Base-by-base conservation (phyloP, 1,284 basidiomycete species). In the Leccinum subrobustum region DNA sequence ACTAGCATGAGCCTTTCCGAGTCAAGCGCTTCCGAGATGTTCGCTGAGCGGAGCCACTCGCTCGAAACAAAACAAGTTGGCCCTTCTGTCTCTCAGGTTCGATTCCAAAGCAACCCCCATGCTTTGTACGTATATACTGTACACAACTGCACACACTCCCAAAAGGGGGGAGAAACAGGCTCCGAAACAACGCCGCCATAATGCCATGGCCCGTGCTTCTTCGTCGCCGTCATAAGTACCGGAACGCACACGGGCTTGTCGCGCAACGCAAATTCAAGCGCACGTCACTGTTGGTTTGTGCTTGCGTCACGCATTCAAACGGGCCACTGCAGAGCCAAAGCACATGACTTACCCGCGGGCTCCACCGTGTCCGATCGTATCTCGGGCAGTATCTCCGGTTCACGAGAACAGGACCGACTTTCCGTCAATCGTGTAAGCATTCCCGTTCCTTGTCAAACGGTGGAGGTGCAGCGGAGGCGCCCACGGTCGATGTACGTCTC, bases 361-460 rank as follows among this genome's bases (percentile, higher is more conserved):
- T 47, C 20, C 52, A 11, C 50, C 54, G 25, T 25, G 48, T 51
- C 3, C 9, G 54, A 56, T 55, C 54, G 25, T 55, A 60, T 56
- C 54, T 56, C 62, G 65, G 65, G 54, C 35, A 51, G 52, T 56
- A 51, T 54, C 44, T 20, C 58, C 62, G 47, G 31, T 6, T 2
- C 6, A 42, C 27, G 52, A 52, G 57, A 23, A 33, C 31, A 50
- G 48, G 52, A 25, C 20, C 20, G 8, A 18, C 27, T 31, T 8
- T 18, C 37, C 54, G 39, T 37, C 7, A 33, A 23, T 35, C 33
- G 14, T 39, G 39, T 48, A 3, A 25, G 31, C 27, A 29, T 54
- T 50, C 47, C 47, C 54, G 52, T 59, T 29, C 42, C 60, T 25
- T 27, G 23, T 44, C 4, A 53, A 16, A 44, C 27, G 20, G 27